These are phyloP conservation scores for Xylariaceae sp. DNA, from an alignment of 2,329 filamentous ascomycete genomes.

Conservation along the genomic window DNA sequence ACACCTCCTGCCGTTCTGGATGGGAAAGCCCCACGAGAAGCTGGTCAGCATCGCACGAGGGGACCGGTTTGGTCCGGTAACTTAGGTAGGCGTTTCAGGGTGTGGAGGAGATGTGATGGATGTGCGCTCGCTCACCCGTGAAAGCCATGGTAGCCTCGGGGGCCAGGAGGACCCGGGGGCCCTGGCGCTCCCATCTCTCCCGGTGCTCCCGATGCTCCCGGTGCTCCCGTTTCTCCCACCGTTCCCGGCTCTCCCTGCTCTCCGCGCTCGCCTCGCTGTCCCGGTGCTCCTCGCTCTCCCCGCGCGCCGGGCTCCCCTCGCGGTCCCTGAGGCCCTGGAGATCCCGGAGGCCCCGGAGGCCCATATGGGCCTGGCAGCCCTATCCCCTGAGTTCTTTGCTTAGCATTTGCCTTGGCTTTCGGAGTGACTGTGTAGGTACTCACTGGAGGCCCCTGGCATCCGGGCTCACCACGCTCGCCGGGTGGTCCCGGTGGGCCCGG, in stretches of 20 bases:
- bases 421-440: not conserved
- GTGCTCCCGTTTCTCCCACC: not conserved
- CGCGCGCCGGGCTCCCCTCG: slow-evolving; percentile 1
- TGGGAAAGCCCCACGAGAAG: not conserved
- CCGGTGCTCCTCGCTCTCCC: slow-evolving; percentile 1
- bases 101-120: not conserved
- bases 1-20: not conserved
- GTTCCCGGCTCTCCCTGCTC: slow-evolving; percentile 1
- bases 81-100: not conserved
- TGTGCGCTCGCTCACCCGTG: not conserved
- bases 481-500: not conserved
- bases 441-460: not conserved
- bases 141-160: not conserved
- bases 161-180: not conserved
- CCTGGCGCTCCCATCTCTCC: slow-evolving; percentile 2
- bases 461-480: too few species aligned
- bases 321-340: slow-evolving; percentile 4
- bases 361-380: not conserved
- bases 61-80: not conserved
- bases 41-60: not conserved
- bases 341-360: slow-evolving; percentile 3
- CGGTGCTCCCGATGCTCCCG: slow-evolving; percentile 2
- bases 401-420: not conserved
- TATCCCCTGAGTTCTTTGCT: not conserved
- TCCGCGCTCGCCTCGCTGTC: slow-evolving; percentile 1